Evolutionary conservation across 148 eudicot genomes (phyloP).

Genomic region (Camellia lanceoleosa): DNA sequence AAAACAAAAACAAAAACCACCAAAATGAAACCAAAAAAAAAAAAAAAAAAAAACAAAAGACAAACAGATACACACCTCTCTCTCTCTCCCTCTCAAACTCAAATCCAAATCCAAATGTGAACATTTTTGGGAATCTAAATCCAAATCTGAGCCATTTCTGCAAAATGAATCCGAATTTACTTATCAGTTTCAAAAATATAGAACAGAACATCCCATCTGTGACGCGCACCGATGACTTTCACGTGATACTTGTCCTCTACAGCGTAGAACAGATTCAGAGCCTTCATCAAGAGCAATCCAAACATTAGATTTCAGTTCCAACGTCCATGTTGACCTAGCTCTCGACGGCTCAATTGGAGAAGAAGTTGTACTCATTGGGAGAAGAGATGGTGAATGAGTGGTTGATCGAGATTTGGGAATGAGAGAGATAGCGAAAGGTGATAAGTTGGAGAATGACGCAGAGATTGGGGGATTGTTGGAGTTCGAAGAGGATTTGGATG

Average conservation of each 20-base stretch:
- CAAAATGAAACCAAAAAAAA: no score
- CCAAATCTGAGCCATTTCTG: no score
- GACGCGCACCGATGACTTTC: conserved; percentile 82
- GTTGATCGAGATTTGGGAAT: conserved; percentile 58
- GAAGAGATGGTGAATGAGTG: conserved; percentile 38
- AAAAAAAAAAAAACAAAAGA: no score
- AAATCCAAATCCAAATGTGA: no score
- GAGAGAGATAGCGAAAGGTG: conserved; percentile 71
- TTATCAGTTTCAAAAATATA: no score
- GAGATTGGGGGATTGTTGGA: conserved; percentile 59
- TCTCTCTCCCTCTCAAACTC: no score
- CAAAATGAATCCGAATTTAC: no score
- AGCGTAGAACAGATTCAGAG: conserved; percentile 75
- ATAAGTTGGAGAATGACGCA: conserved; percentile 56
- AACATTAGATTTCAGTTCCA: conserved; percentile 64
- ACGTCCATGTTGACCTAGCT: conserved; percentile 63
- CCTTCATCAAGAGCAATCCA: conserved; percentile 67
- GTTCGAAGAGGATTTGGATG: conserved; percentile 69
- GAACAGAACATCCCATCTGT: no score
- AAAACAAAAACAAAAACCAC: no score
- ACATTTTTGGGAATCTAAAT: no score
- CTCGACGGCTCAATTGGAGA: conserved; percentile 74
- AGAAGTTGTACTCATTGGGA: conserved; percentile 75
- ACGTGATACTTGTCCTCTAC: conserved; percentile 95
- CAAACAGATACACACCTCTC: no score